A percentile compares a stretch with the other conserved stretches of the same genome.
phyloP scores from a whole-genome alignment of 2,329 filamentous ascomycete species.

The Colletotrichum paranaense region DNA sequence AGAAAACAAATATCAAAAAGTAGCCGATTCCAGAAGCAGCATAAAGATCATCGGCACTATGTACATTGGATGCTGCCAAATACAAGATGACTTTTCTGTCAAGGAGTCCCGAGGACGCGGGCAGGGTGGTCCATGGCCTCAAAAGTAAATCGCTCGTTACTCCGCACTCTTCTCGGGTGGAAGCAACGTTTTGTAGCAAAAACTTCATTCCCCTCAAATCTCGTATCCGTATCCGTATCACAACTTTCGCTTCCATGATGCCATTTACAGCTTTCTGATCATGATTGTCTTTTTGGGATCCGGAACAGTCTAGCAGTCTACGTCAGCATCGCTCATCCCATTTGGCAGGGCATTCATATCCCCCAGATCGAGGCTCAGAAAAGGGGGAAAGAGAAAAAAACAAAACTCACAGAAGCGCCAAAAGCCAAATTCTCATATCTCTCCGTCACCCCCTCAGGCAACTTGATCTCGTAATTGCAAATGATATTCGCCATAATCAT shows the following conservation, averaged over 20 bases:
- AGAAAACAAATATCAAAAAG: not conserved
- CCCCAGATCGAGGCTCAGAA: not conserved
- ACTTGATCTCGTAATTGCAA: conserved; percentile 32
- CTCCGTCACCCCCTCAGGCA: conserved; percentile 20
- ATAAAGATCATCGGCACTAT: no score
- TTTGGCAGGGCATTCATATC: not conserved
- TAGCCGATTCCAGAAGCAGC: no score
- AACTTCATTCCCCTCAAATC: no score
- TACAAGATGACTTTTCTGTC: not conserved
- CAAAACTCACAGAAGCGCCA: conserved; percentile 9
- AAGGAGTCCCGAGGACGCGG: not conserved
- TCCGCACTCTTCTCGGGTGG: not conserved
- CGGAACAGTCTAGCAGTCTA: not conserved
- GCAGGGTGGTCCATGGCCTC: not conserved
- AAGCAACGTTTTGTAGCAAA: not conserved
- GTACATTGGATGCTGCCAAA: no score
- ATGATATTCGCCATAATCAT: conserved; percentile 36
- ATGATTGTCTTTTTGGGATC: conserved; percentile 25
- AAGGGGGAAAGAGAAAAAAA: no score
- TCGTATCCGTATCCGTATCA: conserved; percentile 1
- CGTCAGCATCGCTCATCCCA: not conserved
- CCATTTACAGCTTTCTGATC: conserved; percentile 20
- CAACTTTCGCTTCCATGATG: not conserved
- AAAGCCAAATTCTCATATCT: conserved; percentile 13
- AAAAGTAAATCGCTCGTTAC: not conserved